Evolutionary conservation across 2,329 filamentous ascomycete species (phyloP).

Genomic region (Colletotrichum neosansevieriae): DNA sequence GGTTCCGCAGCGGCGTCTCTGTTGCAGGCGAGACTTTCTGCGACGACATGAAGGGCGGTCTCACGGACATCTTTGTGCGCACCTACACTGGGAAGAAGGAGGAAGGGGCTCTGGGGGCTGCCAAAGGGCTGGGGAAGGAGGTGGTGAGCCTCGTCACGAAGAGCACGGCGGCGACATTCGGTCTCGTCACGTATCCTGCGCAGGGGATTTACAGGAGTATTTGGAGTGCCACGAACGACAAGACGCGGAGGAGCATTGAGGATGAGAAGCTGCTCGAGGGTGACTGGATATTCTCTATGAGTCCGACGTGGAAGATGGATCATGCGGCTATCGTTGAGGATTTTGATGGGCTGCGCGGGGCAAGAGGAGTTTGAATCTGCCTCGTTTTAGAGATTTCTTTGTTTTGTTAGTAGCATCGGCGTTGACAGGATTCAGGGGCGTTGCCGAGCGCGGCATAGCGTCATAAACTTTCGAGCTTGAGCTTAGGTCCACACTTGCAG

Average conservation of each 20-base stretch:
- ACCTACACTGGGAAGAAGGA: constrained; percentile 40
- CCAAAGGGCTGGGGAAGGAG: constrained; percentile 39
- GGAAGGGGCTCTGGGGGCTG: constrained; percentile 32
- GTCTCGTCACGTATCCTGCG: constrained; percentile 39
- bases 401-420: constrained; percentile 8
- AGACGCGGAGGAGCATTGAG: constrained; percentile 31
- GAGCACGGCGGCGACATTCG: constrained; percentile 37
- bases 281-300: constrained; percentile 39
- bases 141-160: constrained; percentile 38
- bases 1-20: constrained; percentile 38
- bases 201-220: constrained; percentile 39
- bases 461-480: background rate
- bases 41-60: constrained; percentile 35
- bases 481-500: background rate
- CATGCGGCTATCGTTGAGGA: constrained; percentile 38
- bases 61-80: constrained; percentile 39
- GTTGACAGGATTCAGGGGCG: constrained; percentile 9
- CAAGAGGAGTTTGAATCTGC: background rate
- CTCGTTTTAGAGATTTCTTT: background rate
- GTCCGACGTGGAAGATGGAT: constrained; percentile 32
- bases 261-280: constrained; percentile 36
- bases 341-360: constrained; percentile 36
- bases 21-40: constrained; percentile 39
- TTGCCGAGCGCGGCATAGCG: background rate
- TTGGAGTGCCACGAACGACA: constrained; percentile 24